phyloP scores from a whole-genome alignment of 192 early-diverging fungal species.

The Entrophospora sp. region DNA sequence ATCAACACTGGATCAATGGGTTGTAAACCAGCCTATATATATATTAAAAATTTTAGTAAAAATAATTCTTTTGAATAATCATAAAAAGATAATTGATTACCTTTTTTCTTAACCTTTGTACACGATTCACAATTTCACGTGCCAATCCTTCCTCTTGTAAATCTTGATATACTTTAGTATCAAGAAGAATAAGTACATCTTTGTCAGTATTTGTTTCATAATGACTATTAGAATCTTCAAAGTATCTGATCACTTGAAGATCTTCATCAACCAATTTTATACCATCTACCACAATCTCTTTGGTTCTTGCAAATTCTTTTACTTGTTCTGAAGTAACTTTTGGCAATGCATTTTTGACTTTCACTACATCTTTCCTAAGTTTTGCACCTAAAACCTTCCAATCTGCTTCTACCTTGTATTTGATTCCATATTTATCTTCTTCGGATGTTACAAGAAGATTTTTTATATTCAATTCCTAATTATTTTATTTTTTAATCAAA shows the following conservation, averaged over 20 bases:
- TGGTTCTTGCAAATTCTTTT: slow-evolving; percentile 65
- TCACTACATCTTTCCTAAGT: slow-evolving; percentile 80
- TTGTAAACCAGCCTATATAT: slow-evolving; percentile 56
- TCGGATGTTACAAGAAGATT: slow-evolving; percentile 81
- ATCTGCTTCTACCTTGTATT: slow-evolving; percentile 88
- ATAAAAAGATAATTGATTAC: neutral
- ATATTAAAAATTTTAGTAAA: neutral
- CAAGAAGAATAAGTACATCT: slow-evolving; percentile 83
- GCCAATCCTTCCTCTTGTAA: slow-evolving; percentile 86
- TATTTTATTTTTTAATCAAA: no score
- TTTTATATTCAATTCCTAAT: slow-evolving; percentile 79
- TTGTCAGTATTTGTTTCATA: slow-evolving; percentile 72
- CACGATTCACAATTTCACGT: slow-evolving; percentile 93
- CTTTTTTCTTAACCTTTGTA: slow-evolving; percentile 95
- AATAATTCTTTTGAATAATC: neutral
- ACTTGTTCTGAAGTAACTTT: slow-evolving; percentile 65
- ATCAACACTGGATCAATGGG: slow-evolving; percentile 82
- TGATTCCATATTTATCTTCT: slow-evolving; percentile 85
- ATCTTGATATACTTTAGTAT: slow-evolving; percentile 68
- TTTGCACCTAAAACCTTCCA: slow-evolving; percentile 80
- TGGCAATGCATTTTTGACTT: slow-evolving; percentile 79
- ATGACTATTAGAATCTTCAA: slow-evolving; percentile 58
- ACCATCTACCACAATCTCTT: slow-evolving; percentile 68
- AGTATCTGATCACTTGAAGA: slow-evolving; percentile 76
- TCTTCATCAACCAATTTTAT: slow-evolving; percentile 74